Evolutionary conservation across 257 asterid species (phyloP), one percentile per base, ranked within the genome.

Genomic region (Knoxia roxburghii): DNA sequence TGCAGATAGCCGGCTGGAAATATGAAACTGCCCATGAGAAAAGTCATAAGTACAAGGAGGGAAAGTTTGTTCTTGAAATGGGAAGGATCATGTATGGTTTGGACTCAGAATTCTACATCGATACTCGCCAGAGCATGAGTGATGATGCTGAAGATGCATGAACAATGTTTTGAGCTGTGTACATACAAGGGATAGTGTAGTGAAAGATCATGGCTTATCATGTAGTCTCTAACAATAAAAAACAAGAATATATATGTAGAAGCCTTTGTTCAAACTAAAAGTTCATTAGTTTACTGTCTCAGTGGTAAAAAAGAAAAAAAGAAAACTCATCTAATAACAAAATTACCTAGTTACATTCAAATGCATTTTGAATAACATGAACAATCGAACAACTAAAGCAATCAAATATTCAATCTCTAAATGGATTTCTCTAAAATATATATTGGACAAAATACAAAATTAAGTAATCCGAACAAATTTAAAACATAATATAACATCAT

Each of bases 1-100:
- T 64, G 87, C 89, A 0, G 56, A 77, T 79, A 45, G 79, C 87
- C 61, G 96, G 98, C 65, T 91, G 98, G 96, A 91, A 91, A 91
- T 89, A 89, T 39, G 96, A 81, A 73, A 65, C 76, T 33, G 94
- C 91, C 10, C 89, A 80, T 1, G 95, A 87, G 35, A 78, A 76
- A 78, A 79, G 78, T 73, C 96, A 91, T 80, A 87, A 84, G 82
- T 85, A 82, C 70, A 89, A 91, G 74, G 95, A 87, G 78, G 95
- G 96, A 21, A 91, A 91, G 69, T 82, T 77, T 58, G 92, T 88
- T 62, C 91, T 89, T 11, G 98, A 87, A 71, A 77, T 95, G 96
- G 93, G 77, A 64, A 73, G 81, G 70, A 86, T 88, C 46, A 0
- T 83, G 2, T 94, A 88, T 9, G 82, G 84, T 48, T 82, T 73